A percentile compares a stretch with the other conserved stretches of the same genome.
phyloP scores from a whole-genome alignment of 768 basidiomycete genomes.

The Pulveroboletus sp. region DNA sequence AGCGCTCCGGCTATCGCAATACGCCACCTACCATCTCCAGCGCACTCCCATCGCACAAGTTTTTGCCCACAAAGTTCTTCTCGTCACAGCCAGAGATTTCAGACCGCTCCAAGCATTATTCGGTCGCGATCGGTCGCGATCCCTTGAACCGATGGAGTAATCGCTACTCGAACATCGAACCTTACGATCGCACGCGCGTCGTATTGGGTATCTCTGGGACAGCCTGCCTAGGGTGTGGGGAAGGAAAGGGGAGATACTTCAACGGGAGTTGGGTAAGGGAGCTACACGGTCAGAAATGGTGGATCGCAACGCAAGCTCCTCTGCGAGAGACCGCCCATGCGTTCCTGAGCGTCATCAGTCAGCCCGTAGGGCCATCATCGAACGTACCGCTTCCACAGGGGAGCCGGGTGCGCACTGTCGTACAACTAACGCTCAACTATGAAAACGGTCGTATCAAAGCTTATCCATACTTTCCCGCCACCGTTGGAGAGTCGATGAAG shows the following conservation, averaged over 20 bases:
- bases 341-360: slow-evolving; percentile 67
- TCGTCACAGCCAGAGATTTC: slow-evolving; percentile 8
- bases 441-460: slow-evolving; percentile 72
- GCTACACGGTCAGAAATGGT: slow-evolving; percentile 64
- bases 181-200: slow-evolving; percentile 81
- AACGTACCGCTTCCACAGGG: slow-evolving; percentile 22
- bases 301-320: slow-evolving; percentile 86
- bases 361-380: slow-evolving; percentile 38
- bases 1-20: slow-evolving; percentile 29
- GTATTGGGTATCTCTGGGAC: slow-evolving; percentile 34
- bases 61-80: slow-evolving; percentile 2
- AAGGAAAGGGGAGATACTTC: slow-evolving; percentile 51
- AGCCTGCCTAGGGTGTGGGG: slow-evolving; percentile 16
- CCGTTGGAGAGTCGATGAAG: slow-evolving; percentile 48
- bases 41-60: slow-evolving; percentile 2
- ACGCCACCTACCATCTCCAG: slow-evolving; percentile 8
- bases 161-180: slow-evolving; percentile 69
- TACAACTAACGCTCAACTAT: slow-evolving; percentile 73
- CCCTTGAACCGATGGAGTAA: slow-evolving; percentile 46
- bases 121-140: slow-evolving; percentile 45
- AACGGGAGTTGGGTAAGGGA: slow-evolving; percentile 89
- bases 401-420: slow-evolving; percentile 63
- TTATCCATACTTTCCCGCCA: slow-evolving; percentile 67
- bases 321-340: slow-evolving; percentile 63
- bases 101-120: slow-evolving; percentile 45